Evolutionary conservation across 2,329 filamentous ascomycete genomes (phyloP).

Genomic region (Pleochaeta shiraiana): DNA sequence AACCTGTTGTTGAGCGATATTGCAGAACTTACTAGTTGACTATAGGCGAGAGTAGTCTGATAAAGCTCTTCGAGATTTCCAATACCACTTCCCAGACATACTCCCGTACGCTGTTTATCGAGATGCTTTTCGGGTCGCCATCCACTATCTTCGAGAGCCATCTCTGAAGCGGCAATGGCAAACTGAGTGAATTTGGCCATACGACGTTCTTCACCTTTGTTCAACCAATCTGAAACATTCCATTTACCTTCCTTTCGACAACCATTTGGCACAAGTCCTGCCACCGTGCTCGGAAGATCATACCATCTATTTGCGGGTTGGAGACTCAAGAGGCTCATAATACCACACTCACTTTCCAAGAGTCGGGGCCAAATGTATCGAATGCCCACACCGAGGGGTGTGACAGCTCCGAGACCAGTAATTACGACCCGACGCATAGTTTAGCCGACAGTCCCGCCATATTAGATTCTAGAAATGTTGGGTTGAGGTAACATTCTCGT

Average conservation of each 20-base stretch:
- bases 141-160: conserved; percentile 64
- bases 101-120: conserved; percentile 57
- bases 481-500: too few species aligned
- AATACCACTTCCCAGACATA: conserved; percentile 88
- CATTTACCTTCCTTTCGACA: conserved; percentile 24
- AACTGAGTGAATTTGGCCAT: conserved; percentile 91
- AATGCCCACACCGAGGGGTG: conserved; percentile 63
- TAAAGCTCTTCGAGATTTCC: conserved; percentile 87
- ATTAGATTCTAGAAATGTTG: too few species aligned
- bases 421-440: conserved; percentile 49
- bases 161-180: conserved; percentile 64
- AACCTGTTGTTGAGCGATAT: background rate
- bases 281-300: conserved; percentile 63
- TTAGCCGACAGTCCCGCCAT: too few species aligned
- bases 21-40: conserved; percentile 33
- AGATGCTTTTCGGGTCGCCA: conserved; percentile 34
- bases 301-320: conserved; percentile 29
- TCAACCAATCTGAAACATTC: conserved; percentile 32
- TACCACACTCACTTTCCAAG: conserved; percentile 56
- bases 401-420: conserved; percentile 63
- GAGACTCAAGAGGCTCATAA: conserved; percentile 46
- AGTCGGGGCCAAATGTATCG: conserved; percentile 63
- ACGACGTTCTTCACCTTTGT: conserved; percentile 37
- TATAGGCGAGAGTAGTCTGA: conserved; percentile 55
- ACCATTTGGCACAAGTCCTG: conserved; percentile 53